Base-by-base conservation (phyloP, 208 protist species). In the Trypanosoma brucei region DNA sequence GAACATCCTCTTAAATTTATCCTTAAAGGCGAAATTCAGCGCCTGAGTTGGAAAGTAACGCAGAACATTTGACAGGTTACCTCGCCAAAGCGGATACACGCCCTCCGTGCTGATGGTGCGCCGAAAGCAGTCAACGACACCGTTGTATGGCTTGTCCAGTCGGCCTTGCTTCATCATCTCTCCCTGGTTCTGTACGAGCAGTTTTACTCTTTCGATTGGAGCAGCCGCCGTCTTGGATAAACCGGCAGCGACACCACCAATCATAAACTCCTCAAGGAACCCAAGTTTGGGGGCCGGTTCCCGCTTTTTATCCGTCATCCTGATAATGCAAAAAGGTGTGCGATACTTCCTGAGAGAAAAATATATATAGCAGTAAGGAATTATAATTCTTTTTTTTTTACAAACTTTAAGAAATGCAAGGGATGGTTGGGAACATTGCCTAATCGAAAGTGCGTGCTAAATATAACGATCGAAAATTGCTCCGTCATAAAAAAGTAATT, bases 41-140 rank as follows among this genome's bases (percentile, higher is more conserved):
- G 96, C 98, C 87, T 99, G 97, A 42, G 97, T 98, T 56, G 98
- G 97, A 88, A 98, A 98, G 90, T 99, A 99, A 60, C 98, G 93
- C 61, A 99, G 74, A 14, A 98, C 81, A 79, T 99, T 98, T 38
- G 95, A 91, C 30, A 94, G 60, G 92, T 99, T 99, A 59, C 98
- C 98, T 70, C 97, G 90, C 97, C 98, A 99, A 62, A 99, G 93
- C 34, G 98, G 68, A 42, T 72, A 70, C 39, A 98, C 52, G 68
- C 98, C 98, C 84, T 99, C 82, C 63, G 97, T 95, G 51, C 59
- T 73, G 45, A 84, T 35, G 44, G 98, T 96, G 63, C 96, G 93
- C 22, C 34, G 65, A 76, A 98, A 96, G 88, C 94, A 98, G 82
- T 98, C 88, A 42, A 82, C 37, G 57, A 98, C 97, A 69, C 98